Evolutionary conservation across 2,329 filamentous ascomycete genomes (phyloP), one percentile per base, ranked within the genome.

Genomic region (Didymella pomorum): DNA sequence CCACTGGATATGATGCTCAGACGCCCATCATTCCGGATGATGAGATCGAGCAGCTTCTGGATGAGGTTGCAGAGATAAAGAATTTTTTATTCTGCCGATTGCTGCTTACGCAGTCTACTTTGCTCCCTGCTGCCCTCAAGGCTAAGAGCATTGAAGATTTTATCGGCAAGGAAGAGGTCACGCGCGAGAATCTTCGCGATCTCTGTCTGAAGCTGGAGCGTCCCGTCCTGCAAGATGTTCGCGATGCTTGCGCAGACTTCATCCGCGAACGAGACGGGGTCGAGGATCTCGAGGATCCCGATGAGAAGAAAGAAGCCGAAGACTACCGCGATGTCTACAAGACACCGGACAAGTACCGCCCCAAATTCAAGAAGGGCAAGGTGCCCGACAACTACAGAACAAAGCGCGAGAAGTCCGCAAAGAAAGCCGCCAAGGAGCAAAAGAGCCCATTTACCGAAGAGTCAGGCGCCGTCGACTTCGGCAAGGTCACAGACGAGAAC

Each of bases 201-300:
- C 61, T 83, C 5, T 82, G 79, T 58, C 71, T 83, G 21, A 80
- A 80, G 58, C 70, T 83, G 45, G 81, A 83, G 56, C 75, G 78
- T 43, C 81, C 81, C 18, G 72, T 69, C n/a, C 72, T 83, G 2
- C 80, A 84, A 60, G 80, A 82, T 43, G 78, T 84, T 21, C 76
- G 81, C 41, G 81, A 84, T 67, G 81, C 81, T 14, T 84, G 81
- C 62, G 82, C 81, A 4, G 81, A 84, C 64, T 78, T 83, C 42
- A 73, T 76, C 16, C 75, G 80, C 14, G 74, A 72, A 12, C 77
- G 79, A 26, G 71, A 77, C 3, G 73, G 76, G 31, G 71, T 76
- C 3, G 74, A 75, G 14, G 75, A 78, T 20, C 64, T 72, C 11
- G 60, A 65, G 4, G 70, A 71, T 4, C 61, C 72, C 2, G 61